Conservation (phyloP, 2,329 filamentous ascomycete species). For the Microsporum audouinii region DNA sequence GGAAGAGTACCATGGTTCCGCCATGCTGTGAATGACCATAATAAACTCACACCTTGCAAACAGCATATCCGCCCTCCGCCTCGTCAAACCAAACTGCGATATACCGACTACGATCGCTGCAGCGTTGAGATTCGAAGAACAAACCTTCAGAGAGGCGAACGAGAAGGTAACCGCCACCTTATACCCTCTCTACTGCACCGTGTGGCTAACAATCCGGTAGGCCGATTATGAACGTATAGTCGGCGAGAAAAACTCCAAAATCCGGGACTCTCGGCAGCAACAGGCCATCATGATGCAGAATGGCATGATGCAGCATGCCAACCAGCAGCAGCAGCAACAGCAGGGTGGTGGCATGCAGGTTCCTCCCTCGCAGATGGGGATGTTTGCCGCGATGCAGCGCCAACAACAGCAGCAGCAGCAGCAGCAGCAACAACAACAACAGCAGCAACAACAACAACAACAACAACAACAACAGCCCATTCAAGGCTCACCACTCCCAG, state of each 20-base stretch:
- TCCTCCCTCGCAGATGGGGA: constrained; percentile 31
- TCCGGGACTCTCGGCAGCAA: constrained; percentile 35
- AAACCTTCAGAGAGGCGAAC: constrained; percentile 33
- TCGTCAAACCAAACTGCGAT: constrained; percentile 35
- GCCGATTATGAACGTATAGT: constrained; percentile 35
- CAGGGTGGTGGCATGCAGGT: constrained; percentile 20
- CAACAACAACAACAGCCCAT: neutral
- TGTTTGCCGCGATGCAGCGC: constrained; percentile 34
- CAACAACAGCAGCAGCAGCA: constrained; percentile 20
- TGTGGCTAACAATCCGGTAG: constrained; percentile 17
- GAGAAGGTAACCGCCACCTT: constrained; percentile 21
- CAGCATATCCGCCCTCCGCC: constrained; percentile 36
- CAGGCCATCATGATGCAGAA: constrained; percentile 31
- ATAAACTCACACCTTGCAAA: neutral
- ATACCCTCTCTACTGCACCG: neutral
- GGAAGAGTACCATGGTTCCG: neutral
- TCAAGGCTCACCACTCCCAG: constrained; percentile 10
- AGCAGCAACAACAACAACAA: neutral
- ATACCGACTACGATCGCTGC: constrained; percentile 29
- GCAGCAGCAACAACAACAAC: constrained; percentile 16
- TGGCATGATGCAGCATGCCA: constrained; percentile 29
- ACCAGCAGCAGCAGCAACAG: constrained; percentile 14
- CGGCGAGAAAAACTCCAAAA: constrained; percentile 34
- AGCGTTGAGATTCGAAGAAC: constrained; percentile 36
- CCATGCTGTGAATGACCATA: neutral